These are phyloP conservation scores for Hippophae tibetana DNA, from an alignment of 306 rosid genomes.

Conservation along the genomic window DNA sequence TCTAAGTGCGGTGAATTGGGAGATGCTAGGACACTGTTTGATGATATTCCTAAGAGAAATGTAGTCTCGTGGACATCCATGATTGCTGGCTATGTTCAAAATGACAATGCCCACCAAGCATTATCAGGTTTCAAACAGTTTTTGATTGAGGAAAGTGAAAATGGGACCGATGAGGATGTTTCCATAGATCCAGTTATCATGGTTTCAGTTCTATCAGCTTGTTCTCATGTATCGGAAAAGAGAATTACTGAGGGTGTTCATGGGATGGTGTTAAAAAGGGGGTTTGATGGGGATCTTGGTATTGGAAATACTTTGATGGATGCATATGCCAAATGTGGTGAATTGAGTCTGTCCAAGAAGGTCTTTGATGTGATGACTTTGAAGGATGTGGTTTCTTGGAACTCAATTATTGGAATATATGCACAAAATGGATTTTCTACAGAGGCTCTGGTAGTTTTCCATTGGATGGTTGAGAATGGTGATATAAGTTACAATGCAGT, in stretches of 20 bases:
- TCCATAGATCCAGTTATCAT: constrained; percentile 46
- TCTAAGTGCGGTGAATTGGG: constrained; percentile 44
- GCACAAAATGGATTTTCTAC: constrained; percentile 64
- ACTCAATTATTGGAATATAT: constrained; percentile 66
- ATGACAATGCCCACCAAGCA: constrained; percentile 31
- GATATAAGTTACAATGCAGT: constrained; percentile 37
- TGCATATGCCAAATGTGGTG: constrained; percentile 74
- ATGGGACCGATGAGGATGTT: constrained; percentile 20
- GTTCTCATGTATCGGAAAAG: constrained; percentile 42
- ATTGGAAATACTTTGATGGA: constrained; percentile 80
- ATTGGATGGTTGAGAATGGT: constrained; percentile 36
- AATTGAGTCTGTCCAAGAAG: constrained; percentile 40
- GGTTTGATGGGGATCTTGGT: constrained; percentile 42
- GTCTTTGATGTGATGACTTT: constrained; percentile 66
- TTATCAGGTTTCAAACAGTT: constrained; percentile 52
- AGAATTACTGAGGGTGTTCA: constrained; percentile 53
- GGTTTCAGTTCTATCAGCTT: constrained; percentile 66
- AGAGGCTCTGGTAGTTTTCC: constrained; percentile 58
- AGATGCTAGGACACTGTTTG: constrained; percentile 60
- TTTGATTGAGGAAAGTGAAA: constrained; percentile 34
- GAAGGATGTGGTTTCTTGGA: constrained; percentile 75
- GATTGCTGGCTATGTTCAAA: constrained; percentile 58
- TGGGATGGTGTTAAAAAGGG: constrained; percentile 55
- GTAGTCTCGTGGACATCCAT: constrained; percentile 81
- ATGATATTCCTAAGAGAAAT: constrained; percentile 51